phyloP scores from a whole-genome alignment of 2,329 filamentous ascomycete genomes.

The Colletotrichum lupini region DNA sequence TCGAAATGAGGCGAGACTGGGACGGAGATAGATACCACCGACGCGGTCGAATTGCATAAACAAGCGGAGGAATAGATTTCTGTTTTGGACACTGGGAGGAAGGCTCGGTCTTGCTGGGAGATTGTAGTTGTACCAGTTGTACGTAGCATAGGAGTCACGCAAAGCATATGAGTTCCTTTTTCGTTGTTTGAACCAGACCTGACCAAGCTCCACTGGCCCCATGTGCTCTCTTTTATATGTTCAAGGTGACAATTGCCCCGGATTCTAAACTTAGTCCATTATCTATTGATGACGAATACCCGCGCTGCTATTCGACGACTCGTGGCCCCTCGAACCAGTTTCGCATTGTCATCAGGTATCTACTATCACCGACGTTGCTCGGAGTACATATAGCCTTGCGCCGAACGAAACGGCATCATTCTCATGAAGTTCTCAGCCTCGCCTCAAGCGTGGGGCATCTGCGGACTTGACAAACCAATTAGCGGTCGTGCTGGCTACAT shows the following conservation, averaged over 20 bases:
- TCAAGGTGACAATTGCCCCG: neutral
- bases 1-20: conserved; percentile 17
- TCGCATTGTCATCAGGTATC: neutral
- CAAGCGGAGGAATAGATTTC: conserved; percentile 28
- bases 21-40: conserved; percentile 29
- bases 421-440: neutral
- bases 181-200: conserved; percentile 3
- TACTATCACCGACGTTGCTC: neutral
- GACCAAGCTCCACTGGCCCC: neutral
- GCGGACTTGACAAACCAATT: neutral
- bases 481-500: neutral
- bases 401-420: neutral
- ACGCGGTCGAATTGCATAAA: conserved; percentile 31
- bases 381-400: neutral
- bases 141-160: conserved; percentile 38
- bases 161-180: conserved; percentile 38
- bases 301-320: neutral
- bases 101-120: conserved; percentile 31
- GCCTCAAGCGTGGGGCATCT: neutral
- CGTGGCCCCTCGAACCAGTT: neutral
- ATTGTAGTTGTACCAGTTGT: conserved; percentile 38
- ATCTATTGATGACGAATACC: neutral
- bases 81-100: conserved; percentile 33
- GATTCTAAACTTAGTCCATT: neutral
- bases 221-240: neutral